Base-by-base conservation (phyloP, 208 protist species). In the Strigomonas galati region DNA sequence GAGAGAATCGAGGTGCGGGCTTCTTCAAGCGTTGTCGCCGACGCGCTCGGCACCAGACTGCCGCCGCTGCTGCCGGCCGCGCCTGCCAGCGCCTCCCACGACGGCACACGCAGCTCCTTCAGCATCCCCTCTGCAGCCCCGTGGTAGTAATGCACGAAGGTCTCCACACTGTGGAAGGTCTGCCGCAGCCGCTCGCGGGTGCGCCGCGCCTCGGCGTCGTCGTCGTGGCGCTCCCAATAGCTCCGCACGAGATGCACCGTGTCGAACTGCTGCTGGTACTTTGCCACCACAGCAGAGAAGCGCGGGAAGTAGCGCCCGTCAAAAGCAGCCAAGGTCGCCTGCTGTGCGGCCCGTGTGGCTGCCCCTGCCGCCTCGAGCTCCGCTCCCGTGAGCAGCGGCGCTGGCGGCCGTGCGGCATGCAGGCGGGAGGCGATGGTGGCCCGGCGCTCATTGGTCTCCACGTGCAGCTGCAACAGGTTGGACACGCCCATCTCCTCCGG, bases 101-200 rank as follows among this genome's bases (percentile, higher is more conserved):
- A 19, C 9, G 9, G 40, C 21, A 76, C 69, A 26, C 73, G 74
- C 26, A 93, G 68, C 69, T 89, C 82, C 26, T 76, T 69, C 70
- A 85, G 56, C 28, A 93, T 72, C n/a, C 72, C 80, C 21, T 74
- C 27, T 21, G 67, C 69, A 52, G 81, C 82, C 48, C 74, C 71
- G 63, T 93, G 87, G 65, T 86, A 81, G 64, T 87, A 93, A 71
- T 93, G 87, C 46, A 93, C 72, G 23, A 91, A 65, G 19, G 76
- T 67, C 17, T 52, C 73, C 2, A 86, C 37, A 26, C 71, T 76
- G 64, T 78, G 37, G 65, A 86, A 88, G 26, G 73, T 79, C 62
- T 73, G 60, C n/a, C 74, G 37, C 43, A 93, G 32, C 10, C 70
- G 58, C 2, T 23, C 30, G 15, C 9, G n/a, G 7, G 21, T 24